Evolutionary conservation across 2,329 filamentous ascomycete species (phyloP).

Genomic region (Xylaria sp.): DNA sequence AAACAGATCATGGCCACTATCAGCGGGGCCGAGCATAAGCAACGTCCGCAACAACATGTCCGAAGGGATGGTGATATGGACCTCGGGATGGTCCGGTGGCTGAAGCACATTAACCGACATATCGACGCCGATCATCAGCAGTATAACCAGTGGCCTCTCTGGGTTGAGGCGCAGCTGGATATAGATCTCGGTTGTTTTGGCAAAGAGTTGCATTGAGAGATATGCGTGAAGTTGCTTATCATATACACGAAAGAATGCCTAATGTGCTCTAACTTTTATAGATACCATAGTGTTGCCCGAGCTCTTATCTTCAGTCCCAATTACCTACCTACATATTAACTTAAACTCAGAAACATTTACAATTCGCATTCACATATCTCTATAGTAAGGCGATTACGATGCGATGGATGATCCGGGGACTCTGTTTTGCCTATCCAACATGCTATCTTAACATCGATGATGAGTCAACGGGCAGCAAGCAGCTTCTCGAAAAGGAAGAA

Average conservation of each 20-base stretch:
- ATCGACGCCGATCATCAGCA: slow-evolving; percentile 56
- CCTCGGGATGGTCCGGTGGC: slow-evolving; percentile 60
- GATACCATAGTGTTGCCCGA: slow-evolving; percentile 24
- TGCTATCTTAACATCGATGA: neutral
- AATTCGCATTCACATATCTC: neutral
- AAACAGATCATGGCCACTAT: slow-evolving; percentile 65
- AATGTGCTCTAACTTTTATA: slow-evolving; percentile 6
- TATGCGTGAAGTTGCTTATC: neutral
- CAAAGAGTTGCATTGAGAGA: slow-evolving; percentile 37
- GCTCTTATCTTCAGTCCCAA: neutral
- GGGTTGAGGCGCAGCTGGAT: slow-evolving; percentile 63
- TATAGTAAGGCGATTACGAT: neutral
- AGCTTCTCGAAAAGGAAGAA: neutral
- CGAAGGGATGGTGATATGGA: slow-evolving; percentile 48
- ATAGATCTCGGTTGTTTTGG: slow-evolving; percentile 59
- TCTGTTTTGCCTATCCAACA: neutral
- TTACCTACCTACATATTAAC: slow-evolving; percentile 11
- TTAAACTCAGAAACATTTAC: slow-evolving; percentile 8
- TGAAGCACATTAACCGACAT: slow-evolving; percentile 60
- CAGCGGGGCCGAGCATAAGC: slow-evolving; percentile 53
- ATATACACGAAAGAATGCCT: slow-evolving; percentile 1
- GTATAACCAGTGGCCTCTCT: slow-evolving; percentile 65
- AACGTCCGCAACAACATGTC: slow-evolving; percentile 33
- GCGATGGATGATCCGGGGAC: neutral
- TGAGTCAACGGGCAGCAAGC: slow-evolving; percentile 12